A percentile compares a stretch with the other conserved stretches of the same genome.
Conservation (phyloP, 1,284 basidiomycete genomes). For the Tylopilus orsonianus region DNA sequence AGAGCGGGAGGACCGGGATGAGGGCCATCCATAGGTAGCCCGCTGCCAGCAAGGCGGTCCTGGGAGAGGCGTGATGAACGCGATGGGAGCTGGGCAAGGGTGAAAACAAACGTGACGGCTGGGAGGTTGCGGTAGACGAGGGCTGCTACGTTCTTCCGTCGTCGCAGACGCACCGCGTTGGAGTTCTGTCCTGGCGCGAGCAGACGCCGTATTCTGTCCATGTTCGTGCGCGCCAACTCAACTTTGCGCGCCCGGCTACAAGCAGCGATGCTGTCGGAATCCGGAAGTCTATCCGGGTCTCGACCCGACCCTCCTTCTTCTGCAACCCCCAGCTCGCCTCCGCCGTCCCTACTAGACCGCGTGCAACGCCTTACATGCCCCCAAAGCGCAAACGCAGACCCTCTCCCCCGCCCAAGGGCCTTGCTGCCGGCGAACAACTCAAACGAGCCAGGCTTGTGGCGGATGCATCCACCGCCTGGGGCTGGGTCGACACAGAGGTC, state of each 20-base stretch:
- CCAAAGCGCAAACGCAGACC: slow-evolving; percentile 60
- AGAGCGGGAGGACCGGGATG: slow-evolving; percentile 66
- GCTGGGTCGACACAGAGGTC: slow-evolving; percentile 74
- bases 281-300: slow-evolving; percentile 26
- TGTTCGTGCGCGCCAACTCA: too few relatives aligned
- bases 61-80: slow-evolving; percentile 25
- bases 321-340: slow-evolving; percentile 10
- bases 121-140: slow-evolving; percentile 26
- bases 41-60: slow-evolving; percentile 53
- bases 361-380: slow-evolving; percentile 42
- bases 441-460: slow-evolving; percentile 53
- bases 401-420: slow-evolving; percentile 49
- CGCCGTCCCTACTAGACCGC: slow-evolving; percentile 1
- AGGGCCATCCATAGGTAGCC: slow-evolving; percentile 77
- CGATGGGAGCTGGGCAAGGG: background rate
- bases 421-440: slow-evolving; percentile 58
- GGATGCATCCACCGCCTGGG: slow-evolving; percentile 58
- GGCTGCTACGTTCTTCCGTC: slow-evolving; percentile 26
- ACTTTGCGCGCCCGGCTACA: too few relatives aligned
- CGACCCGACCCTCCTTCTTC: slow-evolving; percentile 14
- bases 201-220: slow-evolving; percentile 23
- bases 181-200: slow-evolving; percentile 19
- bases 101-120: slow-evolving; percentile 33
- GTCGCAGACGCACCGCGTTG: slow-evolving; percentile 23
- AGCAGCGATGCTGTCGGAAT: slow-evolving; percentile 29